A percentile compares a stretch with the other conserved stretches of the same genome.
phyloP scores from a whole-genome alignment of 2,329 filamentous ascomycete species.

The Sporothrix mexicana region DNA sequence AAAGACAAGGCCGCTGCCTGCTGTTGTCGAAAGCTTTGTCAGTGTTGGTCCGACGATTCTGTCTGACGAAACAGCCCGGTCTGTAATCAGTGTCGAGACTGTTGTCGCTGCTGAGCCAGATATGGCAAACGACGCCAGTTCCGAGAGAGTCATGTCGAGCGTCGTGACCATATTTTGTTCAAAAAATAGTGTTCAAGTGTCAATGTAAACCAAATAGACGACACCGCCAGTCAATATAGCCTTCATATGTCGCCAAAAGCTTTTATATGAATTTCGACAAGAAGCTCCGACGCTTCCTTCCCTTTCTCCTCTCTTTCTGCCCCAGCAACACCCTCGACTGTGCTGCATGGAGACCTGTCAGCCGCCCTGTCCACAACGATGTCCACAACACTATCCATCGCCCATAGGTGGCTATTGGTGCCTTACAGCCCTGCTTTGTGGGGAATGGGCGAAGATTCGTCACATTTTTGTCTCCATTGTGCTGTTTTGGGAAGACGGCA shows the following conservation, averaged over 20 bases:
- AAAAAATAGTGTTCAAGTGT: neutral
- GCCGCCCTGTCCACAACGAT: neutral
- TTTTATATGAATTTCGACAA: neutral
- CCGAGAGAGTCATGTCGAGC: constrained; percentile 60
- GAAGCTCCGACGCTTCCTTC: neutral
- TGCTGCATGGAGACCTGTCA: neutral
- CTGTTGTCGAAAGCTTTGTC: constrained; percentile 49
- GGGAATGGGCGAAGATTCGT: constrained; percentile 17
- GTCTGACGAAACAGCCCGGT: constrained; percentile 57
- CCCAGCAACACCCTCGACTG: constrained; percentile 2
- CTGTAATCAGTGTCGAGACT: constrained; percentile 77
- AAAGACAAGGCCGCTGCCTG: constrained; percentile 80
- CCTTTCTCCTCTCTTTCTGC: neutral
- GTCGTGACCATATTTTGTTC: neutral
- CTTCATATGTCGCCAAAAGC: neutral
- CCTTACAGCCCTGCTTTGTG: constrained; percentile 20
- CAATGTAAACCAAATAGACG: neutral
- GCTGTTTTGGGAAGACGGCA: constrained; percentile 11
- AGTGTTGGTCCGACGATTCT: constrained; percentile 60
- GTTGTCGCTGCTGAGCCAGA: constrained; percentile 80
- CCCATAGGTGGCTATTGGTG: neutral
- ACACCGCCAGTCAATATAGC: neutral
- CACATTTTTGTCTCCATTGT: constrained; percentile 18
- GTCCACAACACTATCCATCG: no score
- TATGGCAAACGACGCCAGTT: constrained; percentile 74